Conservation (phyloP, 441 rosid genomes). For the Viola pubescens region DNA sequence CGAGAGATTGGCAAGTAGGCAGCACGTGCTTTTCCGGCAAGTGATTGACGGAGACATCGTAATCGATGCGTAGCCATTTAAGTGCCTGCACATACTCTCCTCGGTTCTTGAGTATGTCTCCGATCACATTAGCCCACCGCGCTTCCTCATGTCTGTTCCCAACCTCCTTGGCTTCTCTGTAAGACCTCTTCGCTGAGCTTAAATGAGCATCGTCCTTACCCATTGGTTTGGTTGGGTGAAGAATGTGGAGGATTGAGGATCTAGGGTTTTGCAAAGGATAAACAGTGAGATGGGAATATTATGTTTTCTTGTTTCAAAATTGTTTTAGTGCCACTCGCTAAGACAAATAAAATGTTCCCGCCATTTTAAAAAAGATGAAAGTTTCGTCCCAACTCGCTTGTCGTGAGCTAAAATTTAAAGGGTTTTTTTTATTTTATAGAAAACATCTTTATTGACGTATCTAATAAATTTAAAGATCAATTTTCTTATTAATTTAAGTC, state of each 20-base stretch:
- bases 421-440: too few species aligned
- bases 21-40: constrained; percentile 67
- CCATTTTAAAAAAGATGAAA: not conserved
- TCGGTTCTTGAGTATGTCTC: constrained; percentile 64
- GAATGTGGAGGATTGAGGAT: constrained; percentile 4
- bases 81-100: constrained; percentile 93
- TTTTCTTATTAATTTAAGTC: too few species aligned
- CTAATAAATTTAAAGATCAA: too few species aligned
- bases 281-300: too few species aligned
- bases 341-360: not conserved
- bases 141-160: constrained; percentile 89
- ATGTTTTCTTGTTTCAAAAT: not conserved
- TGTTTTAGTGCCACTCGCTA: not conserved
- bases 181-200: constrained; percentile 55
- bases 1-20: constrained; percentile 88
- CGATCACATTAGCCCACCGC: constrained; percentile 88
- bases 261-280: not conserved
- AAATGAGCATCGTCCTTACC: constrained; percentile 36
- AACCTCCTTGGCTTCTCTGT: constrained; percentile 51
- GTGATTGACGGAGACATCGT: constrained; percentile 53
- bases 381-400: too few species aligned
- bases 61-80: constrained; percentile 77
- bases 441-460: too few species aligned
- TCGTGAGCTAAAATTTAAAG: too few species aligned
- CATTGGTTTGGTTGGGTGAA: constrained; percentile 28